Percentiles rank a stretch among this genome's conserved stretches.
These are phyloP conservation scores for Yamadazyma diospyri DNA, from an alignment of 1,139 yeast genomes.

Conservation along the genomic window DNA sequence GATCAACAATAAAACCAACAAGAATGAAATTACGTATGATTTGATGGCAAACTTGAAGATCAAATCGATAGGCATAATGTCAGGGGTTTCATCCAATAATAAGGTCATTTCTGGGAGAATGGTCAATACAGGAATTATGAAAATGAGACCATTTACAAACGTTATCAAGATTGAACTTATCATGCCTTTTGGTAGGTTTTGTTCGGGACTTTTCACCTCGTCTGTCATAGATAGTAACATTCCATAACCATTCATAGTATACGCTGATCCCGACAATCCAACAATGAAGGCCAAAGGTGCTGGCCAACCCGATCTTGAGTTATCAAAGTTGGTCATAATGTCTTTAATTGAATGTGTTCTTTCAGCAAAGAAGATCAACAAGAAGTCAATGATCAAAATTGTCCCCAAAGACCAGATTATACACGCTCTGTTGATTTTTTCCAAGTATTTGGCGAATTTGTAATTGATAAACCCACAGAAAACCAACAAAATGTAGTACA, in stretches of 20 bases:
- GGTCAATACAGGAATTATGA: slow-evolving; percentile 66
- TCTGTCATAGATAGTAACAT: slow-evolving; percentile 80
- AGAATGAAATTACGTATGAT: slow-evolving; percentile 62
- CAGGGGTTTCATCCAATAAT: slow-evolving; percentile 57
- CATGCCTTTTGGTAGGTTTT: slow-evolving; percentile 75
- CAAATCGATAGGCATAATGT: slow-evolving; percentile 61
- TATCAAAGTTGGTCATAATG: slow-evolving; percentile 67
- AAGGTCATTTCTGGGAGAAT: slow-evolving; percentile 63
- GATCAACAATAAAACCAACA: slow-evolving; percentile 60
- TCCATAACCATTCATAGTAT: slow-evolving; percentile 80
- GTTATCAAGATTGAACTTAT: slow-evolving; percentile 63
- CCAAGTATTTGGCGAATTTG: slow-evolving; percentile 56
- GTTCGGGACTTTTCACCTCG: slow-evolving; percentile 74
- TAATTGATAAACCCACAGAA: slow-evolving; percentile 61
- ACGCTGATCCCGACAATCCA: slow-evolving; percentile 75
- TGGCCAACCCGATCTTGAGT: slow-evolving; percentile 71
- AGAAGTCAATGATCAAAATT: slow-evolving; percentile 62
- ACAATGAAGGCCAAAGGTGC: slow-evolving; percentile 62
- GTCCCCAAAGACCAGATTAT: slow-evolving; percentile 74
- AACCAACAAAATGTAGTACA: slow-evolving; percentile 53
- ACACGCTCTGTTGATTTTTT: slow-evolving; percentile 60
- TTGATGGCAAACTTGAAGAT: slow-evolving; percentile 70
- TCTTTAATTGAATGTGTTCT: slow-evolving; percentile 56
- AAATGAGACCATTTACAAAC: slow-evolving; percentile 63
- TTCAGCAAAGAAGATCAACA: slow-evolving; percentile 58